These are phyloP conservation scores for Spatholobus suberectus DNA, from an alignment of 306 rosid genomes.

Conservation along the genomic window DNA sequence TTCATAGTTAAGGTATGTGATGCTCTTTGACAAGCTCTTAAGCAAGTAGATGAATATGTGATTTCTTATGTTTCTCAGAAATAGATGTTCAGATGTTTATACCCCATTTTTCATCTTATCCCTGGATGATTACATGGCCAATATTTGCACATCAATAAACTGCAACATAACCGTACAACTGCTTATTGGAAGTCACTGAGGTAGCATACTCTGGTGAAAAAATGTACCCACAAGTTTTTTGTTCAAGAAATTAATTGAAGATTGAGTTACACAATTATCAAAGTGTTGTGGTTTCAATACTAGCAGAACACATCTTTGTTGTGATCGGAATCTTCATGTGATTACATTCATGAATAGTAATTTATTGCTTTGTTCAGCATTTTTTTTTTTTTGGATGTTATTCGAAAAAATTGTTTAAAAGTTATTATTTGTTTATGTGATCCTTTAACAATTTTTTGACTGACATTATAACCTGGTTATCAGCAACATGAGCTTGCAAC, in stretches of 20 bases:
- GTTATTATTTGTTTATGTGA: not conserved
- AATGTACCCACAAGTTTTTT: not conserved
- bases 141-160: not conserved
- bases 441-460: not conserved
- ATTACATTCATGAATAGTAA: constrained; percentile 15
- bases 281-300: constrained; percentile 6
- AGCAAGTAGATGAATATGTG: constrained; percentile 18
- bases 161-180: not conserved
- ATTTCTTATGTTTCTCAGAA: constrained; percentile 29
- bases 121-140: constrained; percentile 7
- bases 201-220: not conserved
- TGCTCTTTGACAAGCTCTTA: constrained; percentile 26
- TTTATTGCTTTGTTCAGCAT: constrained; percentile 17
- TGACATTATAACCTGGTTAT: not conserved
- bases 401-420: not conserved
- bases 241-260: constrained; percentile 6
- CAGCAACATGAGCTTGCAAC: not conserved
- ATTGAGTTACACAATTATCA: constrained; percentile 10
- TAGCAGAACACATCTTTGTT: constrained; percentile 8
- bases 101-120: constrained; percentile 19
- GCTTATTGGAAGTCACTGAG: constrained; percentile 11
- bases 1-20: constrained; percentile 88
- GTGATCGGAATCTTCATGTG: constrained; percentile 15
- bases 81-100: not conserved
- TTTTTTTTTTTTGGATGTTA: not conserved